Conservation (phyloP, 179 eudicot species). For the Beta lomatogona region DNA sequence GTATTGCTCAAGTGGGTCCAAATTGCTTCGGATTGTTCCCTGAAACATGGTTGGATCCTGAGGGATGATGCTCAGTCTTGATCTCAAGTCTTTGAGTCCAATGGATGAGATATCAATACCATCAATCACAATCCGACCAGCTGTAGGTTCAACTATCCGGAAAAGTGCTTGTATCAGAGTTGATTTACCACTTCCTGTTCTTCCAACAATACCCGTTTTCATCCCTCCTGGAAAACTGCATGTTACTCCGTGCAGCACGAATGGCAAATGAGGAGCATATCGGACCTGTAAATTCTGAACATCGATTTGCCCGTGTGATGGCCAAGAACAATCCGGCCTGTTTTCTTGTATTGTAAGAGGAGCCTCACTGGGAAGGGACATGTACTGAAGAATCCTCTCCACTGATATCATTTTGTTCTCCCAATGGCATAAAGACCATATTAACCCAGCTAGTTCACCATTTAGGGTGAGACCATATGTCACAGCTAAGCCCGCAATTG, state of each 20-base stretch:
- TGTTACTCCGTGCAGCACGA: constrained; percentile 17
- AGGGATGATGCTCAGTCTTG: constrained; percentile 13
- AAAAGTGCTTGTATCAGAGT: constrained; percentile 10
- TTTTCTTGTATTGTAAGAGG: constrained; percentile 10
- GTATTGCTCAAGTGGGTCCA: constrained; percentile 14
- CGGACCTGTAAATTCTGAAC: constrained; percentile 12
- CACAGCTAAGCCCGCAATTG: constrained; percentile 29
- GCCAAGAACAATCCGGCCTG: constrained; percentile 27
- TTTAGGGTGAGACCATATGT: constrained; percentile 19
- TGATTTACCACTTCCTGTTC: constrained; percentile 22
- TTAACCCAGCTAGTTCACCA: neutral
- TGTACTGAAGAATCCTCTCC: constrained; percentile 26
- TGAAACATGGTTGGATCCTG: constrained; percentile 20
- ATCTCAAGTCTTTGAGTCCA: constrained; percentile 17
- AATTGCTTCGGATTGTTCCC: constrained; percentile 15
- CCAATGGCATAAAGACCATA: constrained; percentile 17
- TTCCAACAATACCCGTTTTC: constrained; percentile 18
- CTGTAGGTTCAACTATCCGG: constrained; percentile 16
- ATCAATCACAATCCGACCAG: constrained; percentile 10
- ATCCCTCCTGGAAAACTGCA: constrained; percentile 12
- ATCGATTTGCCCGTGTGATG: constrained; percentile 17
- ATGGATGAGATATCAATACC: constrained; percentile 11
- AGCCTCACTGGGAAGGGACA: constrained; percentile 25
- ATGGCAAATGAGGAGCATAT: constrained; percentile 22
- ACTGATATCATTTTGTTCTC: constrained; percentile 26